Evolutionary conservation across 495 filamentous ascomycete species (phyloP).

Genomic region (Chaetomium fimeti): DNA sequence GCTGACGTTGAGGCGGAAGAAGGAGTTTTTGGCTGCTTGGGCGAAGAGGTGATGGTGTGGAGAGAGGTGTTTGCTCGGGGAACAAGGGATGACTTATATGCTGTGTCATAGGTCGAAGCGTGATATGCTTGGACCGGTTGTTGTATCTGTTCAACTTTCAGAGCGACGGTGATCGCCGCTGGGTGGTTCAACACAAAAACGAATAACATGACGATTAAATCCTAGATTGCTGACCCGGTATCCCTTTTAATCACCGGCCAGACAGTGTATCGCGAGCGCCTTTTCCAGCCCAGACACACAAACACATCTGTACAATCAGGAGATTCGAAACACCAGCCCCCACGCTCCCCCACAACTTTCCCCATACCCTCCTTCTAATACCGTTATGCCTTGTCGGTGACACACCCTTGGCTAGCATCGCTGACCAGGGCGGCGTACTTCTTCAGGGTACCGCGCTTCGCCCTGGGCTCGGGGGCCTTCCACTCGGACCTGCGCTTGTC

Average conservation of each 20-base stretch:
- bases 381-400: slow-evolving; percentile 61
- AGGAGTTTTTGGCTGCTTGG: slow-evolving; percentile 70
- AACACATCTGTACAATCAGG: slow-evolving; percentile 22
- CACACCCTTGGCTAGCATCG: slow-evolving; percentile 77
- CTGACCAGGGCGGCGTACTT: slow-evolving; percentile 71
- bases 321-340: neutral
- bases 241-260: slow-evolving; percentile 9
- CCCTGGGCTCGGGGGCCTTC: slow-evolving; percentile 64
- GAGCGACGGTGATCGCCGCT: neutral
- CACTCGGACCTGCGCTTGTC: slow-evolving; percentile 61
- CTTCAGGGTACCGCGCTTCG: slow-evolving; percentile 68
- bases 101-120: too few relatives aligned
- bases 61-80: too few relatives aligned
- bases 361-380: neutral
- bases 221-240: slow-evolving; percentile 17
- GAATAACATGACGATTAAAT: slow-evolving; percentile 4
- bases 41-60: slow-evolving; percentile 29
- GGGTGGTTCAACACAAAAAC: neutral
- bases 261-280: slow-evolving; percentile 12
- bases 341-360: too few relatives aligned
- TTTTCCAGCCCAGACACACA: slow-evolving; percentile 13
- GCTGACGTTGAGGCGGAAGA: slow-evolving; percentile 78
- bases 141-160: neutral
- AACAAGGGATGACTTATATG: too few relatives aligned
- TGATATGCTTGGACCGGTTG: neutral